Base-by-base conservation (phyloP, 2,329 filamentous ascomycete genomes). In the Cladosporium oxysporum region DNA sequence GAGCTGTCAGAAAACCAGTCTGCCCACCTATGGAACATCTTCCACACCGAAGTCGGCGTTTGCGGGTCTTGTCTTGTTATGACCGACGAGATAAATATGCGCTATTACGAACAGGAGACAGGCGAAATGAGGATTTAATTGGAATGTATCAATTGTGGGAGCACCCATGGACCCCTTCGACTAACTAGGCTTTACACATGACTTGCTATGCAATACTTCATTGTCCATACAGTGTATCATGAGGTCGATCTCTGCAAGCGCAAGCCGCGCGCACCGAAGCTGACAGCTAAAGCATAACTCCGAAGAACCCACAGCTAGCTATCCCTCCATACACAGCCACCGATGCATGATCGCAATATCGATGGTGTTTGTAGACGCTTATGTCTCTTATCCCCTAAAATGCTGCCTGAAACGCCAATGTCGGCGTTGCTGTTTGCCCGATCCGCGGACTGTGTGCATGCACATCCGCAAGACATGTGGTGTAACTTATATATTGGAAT, bases 401-500 rank as follows among this genome's bases (percentile, higher is more conserved):
- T 57, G 61, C 12, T 57, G 61, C 61, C 61, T 63, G 33, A 18
- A 47, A 18, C n/a, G 47, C 47, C 31, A 52, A 33, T 62, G 28
- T 50, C 12, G 28, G 21, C 16, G 35, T 18, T 18, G 33, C 11
- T 44, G 35, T 21, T 60, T 60, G n/a, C 8, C 23, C 23, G 26
- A 7, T n/a, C 23, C 14, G 50, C 28, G 12, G 16, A 11, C 14
- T 23, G n/a, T 4, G 16, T 0, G 8, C 18, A 29, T 55, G n/a
- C 33, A 21, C 58, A 26, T 21, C 58, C 55, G 14, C 18, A 6
- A 12, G 7, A 11, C 37, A 28, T 14, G 11, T 14, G 11, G 10
- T 28, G 33, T 58, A 35, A 35, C 12, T 35, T 35, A 58, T 41
- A 58, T 55, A 47, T 23, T 21, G n/a, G 10, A 21, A 47, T 21